Conservation (phyloP, 768 basidiomycete species). For the Leccinum barrowsii region DNA sequence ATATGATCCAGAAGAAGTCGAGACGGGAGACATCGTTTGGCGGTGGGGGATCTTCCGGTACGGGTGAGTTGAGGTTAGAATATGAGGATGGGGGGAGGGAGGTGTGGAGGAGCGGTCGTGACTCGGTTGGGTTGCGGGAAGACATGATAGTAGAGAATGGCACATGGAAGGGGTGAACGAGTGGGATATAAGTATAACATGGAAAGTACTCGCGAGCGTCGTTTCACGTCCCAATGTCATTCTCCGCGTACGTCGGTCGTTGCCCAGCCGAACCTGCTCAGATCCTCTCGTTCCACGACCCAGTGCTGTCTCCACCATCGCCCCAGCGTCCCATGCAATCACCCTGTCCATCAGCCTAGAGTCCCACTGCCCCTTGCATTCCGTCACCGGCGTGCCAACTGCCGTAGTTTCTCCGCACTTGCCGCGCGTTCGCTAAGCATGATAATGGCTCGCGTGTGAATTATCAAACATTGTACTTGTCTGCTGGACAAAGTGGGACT, state of each 20-base stretch:
- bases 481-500: neutral
- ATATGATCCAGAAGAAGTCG: constrained; percentile 70
- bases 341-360: neutral
- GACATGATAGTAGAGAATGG: constrained; percentile 25
- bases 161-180: neutral
- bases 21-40: constrained; percentile 45
- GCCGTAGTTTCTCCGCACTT: neutral
- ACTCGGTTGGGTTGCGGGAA: constrained; percentile 38
- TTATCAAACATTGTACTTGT: neutral
- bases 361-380: neutral
- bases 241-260: constrained; percentile 30
- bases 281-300: neutral
- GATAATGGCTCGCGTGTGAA: neutral
- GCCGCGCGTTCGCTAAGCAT: constrained; percentile 11
- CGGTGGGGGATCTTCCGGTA: constrained; percentile 27
- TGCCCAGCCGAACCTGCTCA: constrained; percentile 7
- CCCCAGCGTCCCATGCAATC: neutral
- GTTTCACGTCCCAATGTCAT: constrained; percentile 28
- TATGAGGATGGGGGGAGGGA: constrained; percentile 36
- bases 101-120: constrained; percentile 53
- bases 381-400: neutral
- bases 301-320: neutral
- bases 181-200: constrained; percentile 23
- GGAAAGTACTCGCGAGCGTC: constrained; percentile 9
- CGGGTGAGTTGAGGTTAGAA: constrained; percentile 34